Evolutionary conservation across 805 yeast species (phyloP), one percentile per base, ranked within the genome.

Genomic region (Spathaspora girioi): DNA sequence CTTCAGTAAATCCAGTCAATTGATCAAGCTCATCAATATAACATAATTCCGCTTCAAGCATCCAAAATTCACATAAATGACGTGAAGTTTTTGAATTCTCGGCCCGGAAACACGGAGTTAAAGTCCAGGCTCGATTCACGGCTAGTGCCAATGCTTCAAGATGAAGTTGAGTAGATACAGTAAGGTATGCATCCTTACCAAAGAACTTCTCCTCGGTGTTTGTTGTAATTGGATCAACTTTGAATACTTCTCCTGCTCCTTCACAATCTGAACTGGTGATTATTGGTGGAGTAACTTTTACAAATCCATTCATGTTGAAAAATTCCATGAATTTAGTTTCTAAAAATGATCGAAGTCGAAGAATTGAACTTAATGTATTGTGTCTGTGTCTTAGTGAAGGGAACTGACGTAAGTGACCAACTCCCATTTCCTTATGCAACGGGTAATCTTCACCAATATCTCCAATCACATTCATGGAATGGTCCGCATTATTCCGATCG

Each of bases 51-150:
- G 91, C 96, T 67, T 94, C 99, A 2, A 94, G 69, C 97, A 94
- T 92, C 97, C 97, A 94, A 66, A 94, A 94, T 67, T 94, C 99
- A 53, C 93, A 81, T 52, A 94, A 69, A 66, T 94, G 99, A 48
- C 99, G 77, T 60, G 84, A 88, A 0, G 99, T 94, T 62, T 90
- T 92, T 51, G 96, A 87, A 47, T 80, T 80, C 62, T 94, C 99
- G 0, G 99, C 98, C 56, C 99, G 76, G 65, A 94, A 94, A 52
- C 97, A 89, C 1, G 99, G 99, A 0, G 91, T 77, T 20, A 93
- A 62, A 0, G 96, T 83, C 94, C 96, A 94, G 1, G 87, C 97
- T 46, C 96, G 72, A 45, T 83, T 79, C 29, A 92, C 65, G 0
- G 97, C 86, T 45, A 84, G 78, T 15, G 92, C 81, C 46, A 89